Conservation (phyloP, 78 protist species). For the Anaeramoeba flamelloides region DNA sequence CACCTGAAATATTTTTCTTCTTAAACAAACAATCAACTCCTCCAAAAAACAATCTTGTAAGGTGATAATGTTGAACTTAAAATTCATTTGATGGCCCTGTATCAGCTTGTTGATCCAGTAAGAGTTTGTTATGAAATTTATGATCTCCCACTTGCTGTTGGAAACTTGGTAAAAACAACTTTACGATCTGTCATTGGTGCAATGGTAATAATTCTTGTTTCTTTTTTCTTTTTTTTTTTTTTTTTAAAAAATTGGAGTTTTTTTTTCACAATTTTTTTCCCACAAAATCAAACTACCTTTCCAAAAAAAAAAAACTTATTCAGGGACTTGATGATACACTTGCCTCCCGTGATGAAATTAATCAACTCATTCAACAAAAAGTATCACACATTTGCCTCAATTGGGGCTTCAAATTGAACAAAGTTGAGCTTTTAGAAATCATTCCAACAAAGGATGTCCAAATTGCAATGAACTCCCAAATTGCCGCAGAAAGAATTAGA, state of each 20-base stretch:
- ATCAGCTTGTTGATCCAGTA: neutral
- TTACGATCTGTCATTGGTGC: conserved; percentile 10
- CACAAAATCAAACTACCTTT: neutral
- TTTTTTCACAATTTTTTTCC: neutral
- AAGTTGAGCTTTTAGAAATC: conserved; percentile 8
- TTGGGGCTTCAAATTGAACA: conserved; percentile 4
- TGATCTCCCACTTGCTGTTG: conserved; percentile 3
- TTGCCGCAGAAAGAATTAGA: conserved; percentile 3
- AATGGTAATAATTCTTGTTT: too few relatives aligned
- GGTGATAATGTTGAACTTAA: neutral
- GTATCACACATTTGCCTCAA: neutral
- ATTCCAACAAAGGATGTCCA: neutral
- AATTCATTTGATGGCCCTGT: conserved; percentile 9
- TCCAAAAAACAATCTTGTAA: too few relatives aligned
- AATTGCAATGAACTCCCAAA: conserved; percentile 16
- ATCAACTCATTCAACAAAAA: neutral
- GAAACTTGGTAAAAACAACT: conserved; percentile 12
- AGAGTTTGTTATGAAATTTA: neutral
- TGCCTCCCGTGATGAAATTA: conserved; percentile 16
- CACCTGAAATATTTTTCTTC: too few relatives aligned
- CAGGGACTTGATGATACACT: conserved; percentile 20
- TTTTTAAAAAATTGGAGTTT: too few relatives aligned
- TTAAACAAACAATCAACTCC: too few relatives aligned
- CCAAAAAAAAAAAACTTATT: neutral
- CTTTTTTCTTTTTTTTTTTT: too few relatives aligned